A percentile compares a stretch with the other conserved stretches of the same genome.
Conservation (phyloP, 805 yeast species). For the Scheffersomyces amazonensis region DNA sequence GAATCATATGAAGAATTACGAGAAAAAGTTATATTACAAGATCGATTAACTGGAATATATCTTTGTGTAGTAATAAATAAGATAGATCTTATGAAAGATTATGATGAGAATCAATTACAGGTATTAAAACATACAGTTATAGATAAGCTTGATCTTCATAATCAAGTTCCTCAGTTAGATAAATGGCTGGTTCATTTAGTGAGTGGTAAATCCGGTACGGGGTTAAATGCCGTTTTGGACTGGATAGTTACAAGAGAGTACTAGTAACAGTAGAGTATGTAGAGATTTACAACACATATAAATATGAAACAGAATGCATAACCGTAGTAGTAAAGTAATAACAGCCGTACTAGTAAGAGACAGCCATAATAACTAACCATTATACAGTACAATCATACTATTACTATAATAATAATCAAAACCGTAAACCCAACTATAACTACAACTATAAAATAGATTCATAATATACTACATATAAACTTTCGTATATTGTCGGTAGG, state of each 20-base stretch:
- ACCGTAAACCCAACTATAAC: too few species aligned
- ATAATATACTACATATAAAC: too few species aligned
- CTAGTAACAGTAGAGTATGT: too few species aligned
- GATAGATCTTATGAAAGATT: conserved; percentile 50
- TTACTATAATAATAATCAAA: too few species aligned
- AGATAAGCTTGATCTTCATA: conserved; percentile 15
- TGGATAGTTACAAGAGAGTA: conserved; percentile 22
- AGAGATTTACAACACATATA: too few species aligned
- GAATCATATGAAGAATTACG: conserved; percentile 69
- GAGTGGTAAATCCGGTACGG: conserved; percentile 35
- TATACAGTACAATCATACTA: too few species aligned
- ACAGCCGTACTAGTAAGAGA: too few species aligned
- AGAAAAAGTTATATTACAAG: conserved; percentile 58
- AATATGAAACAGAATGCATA: too few species aligned
- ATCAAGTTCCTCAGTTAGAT: conserved; percentile 15
- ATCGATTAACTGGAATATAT: conserved; percentile 65
- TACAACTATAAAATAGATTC: too few species aligned
- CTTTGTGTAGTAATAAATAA: conserved; percentile 74
- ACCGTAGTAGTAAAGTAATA: too few species aligned
- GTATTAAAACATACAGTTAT: conserved; percentile 10
- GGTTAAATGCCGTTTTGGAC: conserved; percentile 20
- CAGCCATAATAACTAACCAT: too few species aligned
- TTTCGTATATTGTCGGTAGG: too few species aligned
- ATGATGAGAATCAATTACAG: conserved; percentile 13
- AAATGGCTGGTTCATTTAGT: conserved; percentile 26